These are phyloP conservation scores for Argentina anserina DNA, from an alignment of 306 rosid species.

Conservation along the genomic window DNA sequence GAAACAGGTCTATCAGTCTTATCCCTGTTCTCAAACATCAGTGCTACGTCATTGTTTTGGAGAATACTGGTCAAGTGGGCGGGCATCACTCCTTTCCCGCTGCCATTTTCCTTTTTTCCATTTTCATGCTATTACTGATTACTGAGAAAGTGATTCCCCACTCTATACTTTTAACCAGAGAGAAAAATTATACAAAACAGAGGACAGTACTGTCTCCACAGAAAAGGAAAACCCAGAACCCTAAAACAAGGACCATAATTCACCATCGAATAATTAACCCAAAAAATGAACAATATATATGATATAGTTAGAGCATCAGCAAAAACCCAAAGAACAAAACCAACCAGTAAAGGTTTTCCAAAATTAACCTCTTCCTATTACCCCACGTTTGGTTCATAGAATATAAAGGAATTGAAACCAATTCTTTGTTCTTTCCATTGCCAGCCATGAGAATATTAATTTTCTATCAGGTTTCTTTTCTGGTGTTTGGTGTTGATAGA, in stretches of 20 bases:
- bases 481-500: too few species aligned
- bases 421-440: too few species aligned
- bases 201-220: background rate
- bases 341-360: background rate
- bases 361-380: conserved; percentile 2
- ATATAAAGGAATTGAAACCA: too few species aligned
- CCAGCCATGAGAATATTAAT: too few species aligned
- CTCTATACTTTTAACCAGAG: conserved; percentile 12
- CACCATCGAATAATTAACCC: too few species aligned
- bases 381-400: too few species aligned
- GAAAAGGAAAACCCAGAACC: conserved; percentile 6
- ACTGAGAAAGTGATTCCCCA: conserved; percentile 13
- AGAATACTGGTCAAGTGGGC: conserved; percentile 7
- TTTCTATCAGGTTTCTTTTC: too few species aligned
- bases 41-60: background rate
- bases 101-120: conserved; percentile 9
- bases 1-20: conserved; percentile 1
- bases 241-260: background rate
- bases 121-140: background rate
- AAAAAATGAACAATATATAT: background rate
- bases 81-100: conserved; percentile 5
- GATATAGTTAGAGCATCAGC: too few species aligned
- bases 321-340: background rate
- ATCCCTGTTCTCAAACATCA: conserved; percentile 6
- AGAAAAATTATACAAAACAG: background rate